phyloP scores from a whole-genome alignment of 2,329 filamentous ascomycete species.

The Parafenestella ontariensis region DNA sequence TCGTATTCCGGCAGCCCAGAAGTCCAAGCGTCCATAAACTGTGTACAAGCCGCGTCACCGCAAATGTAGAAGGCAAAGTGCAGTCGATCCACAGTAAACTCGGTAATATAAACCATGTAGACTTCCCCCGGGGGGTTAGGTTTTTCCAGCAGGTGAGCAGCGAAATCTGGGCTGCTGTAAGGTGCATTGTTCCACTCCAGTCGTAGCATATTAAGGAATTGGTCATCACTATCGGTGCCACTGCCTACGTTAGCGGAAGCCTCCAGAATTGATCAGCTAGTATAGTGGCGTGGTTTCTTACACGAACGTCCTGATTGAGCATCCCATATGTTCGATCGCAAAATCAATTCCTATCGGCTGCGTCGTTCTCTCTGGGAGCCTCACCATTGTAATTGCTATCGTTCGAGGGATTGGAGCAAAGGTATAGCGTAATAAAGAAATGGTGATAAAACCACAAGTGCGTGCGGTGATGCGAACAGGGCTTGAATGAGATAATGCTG shows the following conservation, averaged over 20 bases:
- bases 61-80: conserved; percentile 30
- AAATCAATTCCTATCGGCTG: conserved; percentile 9
- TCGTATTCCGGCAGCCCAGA: conserved; percentile 23
- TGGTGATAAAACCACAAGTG: too few relatives aligned
- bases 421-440: too few relatives aligned
- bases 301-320: conserved; percentile 14
- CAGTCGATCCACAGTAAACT: conserved; percentile 23
- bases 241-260: not conserved
- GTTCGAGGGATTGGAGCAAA: too few relatives aligned
- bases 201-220: conserved; percentile 2
- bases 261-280: not conserved
- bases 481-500: not conserved
- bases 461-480: too few relatives aligned
- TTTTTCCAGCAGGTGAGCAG: not conserved
- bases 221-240: not conserved
- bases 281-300: conserved; percentile 1
- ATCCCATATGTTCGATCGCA: conserved; percentile 5
- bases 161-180: conserved; percentile 6
- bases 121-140: not conserved
- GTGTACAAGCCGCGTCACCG: conserved; percentile 13
- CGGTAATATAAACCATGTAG: conserved; percentile 23
- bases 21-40: conserved; percentile 20
- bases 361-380: not conserved
- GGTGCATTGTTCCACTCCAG: conserved; percentile 9
- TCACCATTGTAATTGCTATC: not conserved